Evolutionary conservation across 208 protist species (phyloP).

Genomic region (Acanthamoeba comandoni): DNA sequence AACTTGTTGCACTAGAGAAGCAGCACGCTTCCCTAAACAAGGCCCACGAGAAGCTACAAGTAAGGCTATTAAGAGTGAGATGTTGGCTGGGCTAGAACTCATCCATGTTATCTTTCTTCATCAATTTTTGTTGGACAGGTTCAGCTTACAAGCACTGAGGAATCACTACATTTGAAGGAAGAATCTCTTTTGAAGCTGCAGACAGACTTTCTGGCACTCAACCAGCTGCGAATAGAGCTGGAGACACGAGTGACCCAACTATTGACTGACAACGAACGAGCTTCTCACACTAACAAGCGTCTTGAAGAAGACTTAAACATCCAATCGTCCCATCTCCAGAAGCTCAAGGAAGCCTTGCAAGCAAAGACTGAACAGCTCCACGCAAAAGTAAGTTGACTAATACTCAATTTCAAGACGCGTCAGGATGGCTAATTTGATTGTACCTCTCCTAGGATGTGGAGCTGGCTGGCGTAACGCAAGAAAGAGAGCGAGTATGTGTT

Average conservation of each 20-base stretch:
- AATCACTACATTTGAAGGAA: constrained; percentile 40
- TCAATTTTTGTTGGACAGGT: background rate
- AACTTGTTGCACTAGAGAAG: constrained; percentile 42
- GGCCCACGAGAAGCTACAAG: constrained; percentile 64
- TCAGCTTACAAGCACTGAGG: constrained; percentile 3
- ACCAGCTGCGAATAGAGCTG: background rate
- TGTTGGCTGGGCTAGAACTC: background rate
- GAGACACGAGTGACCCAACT: constrained; percentile 2
- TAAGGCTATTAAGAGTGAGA: background rate
- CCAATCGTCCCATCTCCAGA: constrained; percentile 13
- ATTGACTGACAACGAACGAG: constrained; percentile 17
- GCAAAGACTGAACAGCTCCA: constrained; percentile 3
- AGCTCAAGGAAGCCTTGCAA: constrained; percentile 34
- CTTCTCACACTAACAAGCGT: constrained; percentile 1
- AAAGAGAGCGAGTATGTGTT: no score
- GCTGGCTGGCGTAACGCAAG: no score
- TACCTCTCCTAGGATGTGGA: no score
- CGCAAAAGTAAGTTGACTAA: constrained; percentile 2
- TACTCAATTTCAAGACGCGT: no score
- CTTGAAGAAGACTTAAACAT: background rate
- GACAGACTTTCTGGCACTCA: constrained; percentile 46
- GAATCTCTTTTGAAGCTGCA: background rate
- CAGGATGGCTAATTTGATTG: no score
- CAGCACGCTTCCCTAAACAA: constrained; percentile 37
- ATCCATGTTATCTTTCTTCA: background rate